phyloP scores from a whole-genome alignment of 768 basidiomycete genomes.

The Sporobolomyces roseus region DNA sequence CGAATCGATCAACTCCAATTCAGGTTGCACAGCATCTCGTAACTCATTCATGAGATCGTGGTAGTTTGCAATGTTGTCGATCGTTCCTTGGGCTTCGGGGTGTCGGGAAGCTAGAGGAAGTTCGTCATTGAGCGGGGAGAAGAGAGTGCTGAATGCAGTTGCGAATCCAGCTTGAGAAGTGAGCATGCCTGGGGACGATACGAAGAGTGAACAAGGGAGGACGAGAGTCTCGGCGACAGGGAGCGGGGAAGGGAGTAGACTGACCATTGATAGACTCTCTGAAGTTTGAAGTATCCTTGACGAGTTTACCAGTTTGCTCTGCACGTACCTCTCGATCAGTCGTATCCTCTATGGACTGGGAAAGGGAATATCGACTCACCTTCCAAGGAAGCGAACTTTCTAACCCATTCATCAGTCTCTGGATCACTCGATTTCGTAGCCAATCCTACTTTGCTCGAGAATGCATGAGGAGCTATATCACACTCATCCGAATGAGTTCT shows the following conservation, averaged over 20 bases:
- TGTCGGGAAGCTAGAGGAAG: constrained; percentile 51
- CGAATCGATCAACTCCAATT: constrained; percentile 88
- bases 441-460: constrained; percentile 84
- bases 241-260: constrained; percentile 46
- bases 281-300: constrained; percentile 87
- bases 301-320: constrained; percentile 79
- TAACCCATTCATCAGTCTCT: constrained; percentile 33
- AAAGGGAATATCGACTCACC: constrained; percentile 4
- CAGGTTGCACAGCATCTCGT: constrained; percentile 70
- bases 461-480: constrained; percentile 77
- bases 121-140: constrained; percentile 47
- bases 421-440: constrained; percentile 58
- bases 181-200: constrained; percentile 47
- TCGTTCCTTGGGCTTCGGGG: constrained; percentile 70
- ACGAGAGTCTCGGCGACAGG: constrained; percentile 61
- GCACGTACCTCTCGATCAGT: constrained; percentile 54
- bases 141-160: constrained; percentile 49
- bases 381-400: constrained; percentile 36
- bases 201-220: constrained; percentile 8
- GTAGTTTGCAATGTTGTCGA: constrained; percentile 71
- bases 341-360: neutral
- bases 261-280: constrained; percentile 72
- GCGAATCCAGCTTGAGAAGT: constrained; percentile 50
- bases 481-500: neutral
- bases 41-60: constrained; percentile 76